Conservation (phyloP, 2,329 filamentous ascomycete genomes). For the Emmonsiellopsis sp. region DNA sequence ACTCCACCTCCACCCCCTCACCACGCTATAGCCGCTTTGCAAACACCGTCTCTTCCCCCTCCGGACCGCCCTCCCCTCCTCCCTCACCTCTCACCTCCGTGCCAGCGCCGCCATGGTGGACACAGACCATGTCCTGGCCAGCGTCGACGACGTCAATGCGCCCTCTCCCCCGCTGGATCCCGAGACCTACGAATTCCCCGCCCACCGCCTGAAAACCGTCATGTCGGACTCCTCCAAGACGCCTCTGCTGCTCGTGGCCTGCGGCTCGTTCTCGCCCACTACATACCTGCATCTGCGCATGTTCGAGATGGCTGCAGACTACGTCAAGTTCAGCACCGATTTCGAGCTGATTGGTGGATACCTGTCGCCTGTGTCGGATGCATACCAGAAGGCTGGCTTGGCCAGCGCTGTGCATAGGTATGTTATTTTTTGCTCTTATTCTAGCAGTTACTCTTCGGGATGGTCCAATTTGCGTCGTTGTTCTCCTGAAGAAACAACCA, state of each 20-base stretch:
- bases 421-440: slow-evolving; percentile 7
- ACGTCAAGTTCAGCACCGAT: slow-evolving; percentile 61
- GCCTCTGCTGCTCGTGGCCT: slow-evolving; percentile 39
- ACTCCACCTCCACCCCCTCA: not conserved
- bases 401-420: slow-evolving; percentile 61
- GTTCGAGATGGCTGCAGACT: slow-evolving; percentile 81
- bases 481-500: not conserved
- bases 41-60: not conserved
- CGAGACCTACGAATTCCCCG: slow-evolving; percentile 36
- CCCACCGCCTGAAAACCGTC: slow-evolving; percentile 34
- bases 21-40: too few species aligned
- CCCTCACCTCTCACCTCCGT: not conserved
- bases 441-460: not conserved
- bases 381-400: slow-evolving; percentile 71
- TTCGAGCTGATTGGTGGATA: slow-evolving; percentile 86
- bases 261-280: slow-evolving; percentile 60
- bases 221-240: slow-evolving; percentile 40
- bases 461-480: not conserved
- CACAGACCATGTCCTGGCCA: not conserved
- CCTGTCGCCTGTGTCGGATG: slow-evolving; percentile 65
- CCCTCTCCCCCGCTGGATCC: slow-evolving; percentile 12
- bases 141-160: not conserved
- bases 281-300: slow-evolving; percentile 66
- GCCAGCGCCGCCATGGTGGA: not conserved
- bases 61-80: not conserved